Conservation (phyloP, 1,139 yeast species). For the Blastobotrys illinoisensis region DNA sequence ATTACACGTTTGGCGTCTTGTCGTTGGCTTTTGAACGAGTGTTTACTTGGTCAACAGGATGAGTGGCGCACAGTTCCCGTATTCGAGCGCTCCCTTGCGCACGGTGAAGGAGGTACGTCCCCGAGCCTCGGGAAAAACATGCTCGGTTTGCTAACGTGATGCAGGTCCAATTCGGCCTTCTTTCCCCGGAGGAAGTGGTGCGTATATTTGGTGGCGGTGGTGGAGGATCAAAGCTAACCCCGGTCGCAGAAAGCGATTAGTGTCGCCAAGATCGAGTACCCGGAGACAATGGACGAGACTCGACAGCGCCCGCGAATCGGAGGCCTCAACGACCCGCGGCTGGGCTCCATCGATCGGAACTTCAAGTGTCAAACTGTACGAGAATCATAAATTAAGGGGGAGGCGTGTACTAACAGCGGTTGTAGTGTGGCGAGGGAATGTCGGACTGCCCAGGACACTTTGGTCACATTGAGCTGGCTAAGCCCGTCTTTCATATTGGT, state of each 20-base stretch:
- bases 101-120: slow-evolving; percentile 81
- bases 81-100: slow-evolving; percentile 96
- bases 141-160: slow-evolving; percentile 4
- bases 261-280: slow-evolving; percentile 94
- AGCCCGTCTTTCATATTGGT: slow-evolving; percentile 94
- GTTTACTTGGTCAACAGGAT: slow-evolving; percentile 18
- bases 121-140: not conserved
- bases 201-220: slow-evolving; percentile 20
- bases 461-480: slow-evolving; percentile 97
- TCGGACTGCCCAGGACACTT: slow-evolving; percentile 99
- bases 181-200: slow-evolving; percentile 92
- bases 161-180: slow-evolving; percentile 91
- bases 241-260: slow-evolving; percentile 69
- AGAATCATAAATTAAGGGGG: not conserved
- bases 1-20: not conserved
- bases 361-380: slow-evolving; percentile 85
- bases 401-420: slow-evolving; percentile 2
- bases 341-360: slow-evolving; percentile 95
- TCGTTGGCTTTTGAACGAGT: not conserved
- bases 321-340: slow-evolving; percentile 92
- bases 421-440: slow-evolving; percentile 91
- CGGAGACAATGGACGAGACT: slow-evolving; percentile 98
- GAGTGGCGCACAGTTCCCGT: slow-evolving; percentile 61
- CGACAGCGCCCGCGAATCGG: slow-evolving; percentile 94
- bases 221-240: slow-evolving; percentile 6